A percentile compares a stretch with the other conserved stretches of the same genome.
These are phyloP conservation scores for Acidiella bohemica DNA, from an alignment of 495 filamentous ascomycete genomes.

Conservation along the genomic window DNA sequence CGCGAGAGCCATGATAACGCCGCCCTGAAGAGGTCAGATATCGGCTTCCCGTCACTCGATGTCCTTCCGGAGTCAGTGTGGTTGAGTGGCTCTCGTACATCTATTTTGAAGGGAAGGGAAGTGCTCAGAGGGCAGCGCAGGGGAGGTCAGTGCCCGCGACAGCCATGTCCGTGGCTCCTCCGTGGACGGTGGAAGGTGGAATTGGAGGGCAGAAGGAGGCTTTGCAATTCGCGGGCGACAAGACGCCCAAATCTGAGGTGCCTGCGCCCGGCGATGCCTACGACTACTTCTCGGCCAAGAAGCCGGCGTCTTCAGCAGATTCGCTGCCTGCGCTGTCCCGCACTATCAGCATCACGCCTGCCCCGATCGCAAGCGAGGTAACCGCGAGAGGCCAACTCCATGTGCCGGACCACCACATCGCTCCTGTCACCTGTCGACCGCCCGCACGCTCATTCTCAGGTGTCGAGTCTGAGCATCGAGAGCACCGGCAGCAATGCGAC, in stretches of 20 bases:
- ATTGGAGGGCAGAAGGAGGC: not conserved
- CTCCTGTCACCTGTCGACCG: not conserved
- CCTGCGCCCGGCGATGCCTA: slow-evolving; percentile 2
- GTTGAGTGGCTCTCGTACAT: not conserved
- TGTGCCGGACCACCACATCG: not conserved
- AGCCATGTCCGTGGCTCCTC: not conserved
- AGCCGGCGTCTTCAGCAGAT: slow-evolving; percentile 4
- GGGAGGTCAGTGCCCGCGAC: too few relatives aligned
- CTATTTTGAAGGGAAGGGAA: too few relatives aligned
- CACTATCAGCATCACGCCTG: not conserved
- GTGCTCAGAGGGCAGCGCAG: too few relatives aligned
- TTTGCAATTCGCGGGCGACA: not conserved
- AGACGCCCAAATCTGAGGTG: slow-evolving; percentile 7
- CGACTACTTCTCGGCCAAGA: not conserved
- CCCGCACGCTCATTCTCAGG: slow-evolving; percentile 4
- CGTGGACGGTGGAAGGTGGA: not conserved
- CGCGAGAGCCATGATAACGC: not conserved
- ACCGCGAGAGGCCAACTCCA: slow-evolving; percentile 9
- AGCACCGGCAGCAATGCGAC: slow-evolving; percentile 20
- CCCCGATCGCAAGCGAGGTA: slow-evolving; percentile 6
- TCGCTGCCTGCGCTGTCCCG: slow-evolving; percentile 1
- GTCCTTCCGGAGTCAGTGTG: slow-evolving; percentile 4
- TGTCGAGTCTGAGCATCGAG: slow-evolving; percentile 10
- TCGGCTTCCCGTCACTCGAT: slow-evolving; percentile 8
- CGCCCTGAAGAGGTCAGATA: not conserved